Evolutionary conservation across 345 rosid species (phyloP).

Genomic region (Laguncularia racemosa): DNA sequence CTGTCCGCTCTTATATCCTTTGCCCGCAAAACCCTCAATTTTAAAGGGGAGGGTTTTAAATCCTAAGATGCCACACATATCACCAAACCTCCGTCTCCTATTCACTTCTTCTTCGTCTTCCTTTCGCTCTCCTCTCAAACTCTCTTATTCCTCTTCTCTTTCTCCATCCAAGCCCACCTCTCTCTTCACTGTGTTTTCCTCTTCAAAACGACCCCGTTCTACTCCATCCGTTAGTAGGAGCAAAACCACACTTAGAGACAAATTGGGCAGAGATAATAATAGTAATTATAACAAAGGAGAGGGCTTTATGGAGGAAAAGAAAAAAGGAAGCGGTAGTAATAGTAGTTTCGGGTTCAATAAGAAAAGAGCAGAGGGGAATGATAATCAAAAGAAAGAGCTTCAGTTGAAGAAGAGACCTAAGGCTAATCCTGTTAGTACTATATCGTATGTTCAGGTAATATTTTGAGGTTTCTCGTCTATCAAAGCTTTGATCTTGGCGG

Average conservation of each 20-base stretch:
- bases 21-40: constrained; percentile 5
- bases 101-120: constrained; percentile 11
- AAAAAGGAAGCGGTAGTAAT: constrained; percentile 2
- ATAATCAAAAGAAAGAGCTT: constrained; percentile 56
- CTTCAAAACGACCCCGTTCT: constrained; percentile 3
- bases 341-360: constrained; percentile 62
- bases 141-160: constrained; percentile 1
- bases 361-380: constrained; percentile 67
- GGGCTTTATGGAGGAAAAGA: constrained; percentile 25
- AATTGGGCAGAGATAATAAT: neutral
- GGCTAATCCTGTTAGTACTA: constrained; percentile 78
- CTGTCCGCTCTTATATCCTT: neutral
- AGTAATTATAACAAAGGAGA: neutral
- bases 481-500: neutral
- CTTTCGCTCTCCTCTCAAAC: constrained; percentile 11
- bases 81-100: constrained; percentile 16
- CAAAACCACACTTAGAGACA: constrained; percentile 8
- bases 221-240: constrained; percentile 5
- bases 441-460: constrained; percentile 78
- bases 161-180: constrained; percentile 2
- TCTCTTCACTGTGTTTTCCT: constrained; percentile 8
- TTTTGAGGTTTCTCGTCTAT: neutral
- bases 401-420: constrained; percentile 54
- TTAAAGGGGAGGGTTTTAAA: constrained; percentile 2
- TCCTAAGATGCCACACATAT: constrained; percentile 2